phyloP scores from a whole-genome alignment of 345 rosid genomes.

The Psidium friedrichsthalianum region DNA sequence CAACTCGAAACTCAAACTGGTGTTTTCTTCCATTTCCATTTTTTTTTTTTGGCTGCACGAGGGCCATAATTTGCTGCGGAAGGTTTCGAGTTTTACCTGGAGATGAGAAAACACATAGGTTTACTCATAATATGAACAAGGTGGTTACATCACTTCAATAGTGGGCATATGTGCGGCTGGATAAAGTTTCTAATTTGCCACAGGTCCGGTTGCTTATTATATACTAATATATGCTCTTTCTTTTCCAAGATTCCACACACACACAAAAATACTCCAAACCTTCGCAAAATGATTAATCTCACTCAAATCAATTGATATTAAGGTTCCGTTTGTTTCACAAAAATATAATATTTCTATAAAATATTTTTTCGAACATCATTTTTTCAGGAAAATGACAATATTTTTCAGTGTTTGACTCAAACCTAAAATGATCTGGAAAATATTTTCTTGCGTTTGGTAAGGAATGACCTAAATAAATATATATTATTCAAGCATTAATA shows the following conservation, averaged over 20 bases:
- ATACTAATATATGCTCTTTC: not conserved
- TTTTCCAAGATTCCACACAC: not conserved
- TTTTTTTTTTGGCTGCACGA: not conserved
- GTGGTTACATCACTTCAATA: not conserved
- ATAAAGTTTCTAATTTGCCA: not conserved
- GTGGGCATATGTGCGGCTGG: not conserved
- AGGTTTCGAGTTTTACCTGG: not conserved
- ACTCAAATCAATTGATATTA: not conserved
- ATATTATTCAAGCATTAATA: no score
- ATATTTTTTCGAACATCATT: no score
- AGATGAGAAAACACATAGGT: not conserved
- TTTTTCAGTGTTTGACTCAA: no score
- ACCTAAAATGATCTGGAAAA: no score
- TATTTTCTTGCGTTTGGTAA: no score
- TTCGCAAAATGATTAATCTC: not conserved
- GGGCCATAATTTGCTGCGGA: not conserved
- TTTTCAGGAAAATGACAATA: no score
- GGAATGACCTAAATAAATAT: no score
- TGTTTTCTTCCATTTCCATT: no score
- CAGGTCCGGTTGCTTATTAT: not conserved
- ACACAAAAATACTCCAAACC: not conserved
- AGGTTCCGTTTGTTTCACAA: no score
- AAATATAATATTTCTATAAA: no score
- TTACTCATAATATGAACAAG: not conserved
- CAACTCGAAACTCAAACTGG: not conserved